Evolutionary conservation across 306 rosid species (phyloP), one percentile per base, ranked within the genome.

Genomic region (Vigna hirtella): DNA sequence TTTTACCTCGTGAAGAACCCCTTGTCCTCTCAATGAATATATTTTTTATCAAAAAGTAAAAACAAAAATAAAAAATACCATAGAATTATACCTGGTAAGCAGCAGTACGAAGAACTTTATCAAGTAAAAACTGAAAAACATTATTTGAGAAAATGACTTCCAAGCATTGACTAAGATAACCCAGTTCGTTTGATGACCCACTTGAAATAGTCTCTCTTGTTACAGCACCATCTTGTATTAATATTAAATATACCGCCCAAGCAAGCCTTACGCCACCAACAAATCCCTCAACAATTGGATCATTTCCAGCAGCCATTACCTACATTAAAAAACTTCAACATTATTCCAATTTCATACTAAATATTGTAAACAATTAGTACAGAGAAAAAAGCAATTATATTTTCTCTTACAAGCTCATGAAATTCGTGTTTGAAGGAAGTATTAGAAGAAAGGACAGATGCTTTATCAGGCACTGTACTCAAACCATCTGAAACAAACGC

Each of bases 221-320:
- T 52, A 87, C 83, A 80, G 64, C 77, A 77, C 83, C 83, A 71
- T 89, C 98, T 48, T 88, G 92, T 77, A 83, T 81, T 70, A 95
- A 80, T 95, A 95, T 91, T 82, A 95, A 89, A 85, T 92, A 95
- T 66, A 90, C 98, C 70, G 89, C 84, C 98, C 98, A 95, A 70
- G 93, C 93, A 83, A 95, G 91, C 87, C 97, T 89, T 73, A 88
- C 70, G 49, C 93, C 89, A 74, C 92, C 95, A 75, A 85, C 55
- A 66, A 85, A 89, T 75, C 95, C 93, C 83, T 89, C 95, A 76
- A 89, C 86, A 66, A 81, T 79, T 79, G 88, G 89, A 89, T 95
- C 92, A 85, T 87, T 90, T 82, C 88, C 97, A 64, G 85, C 56
- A 73, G 90, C 83, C 91, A 91, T 89, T 74, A 95, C 96, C 98